Base-by-base conservation (phyloP, 2,329 filamentous ascomycete species). In the Neonectria punicea region DNA sequence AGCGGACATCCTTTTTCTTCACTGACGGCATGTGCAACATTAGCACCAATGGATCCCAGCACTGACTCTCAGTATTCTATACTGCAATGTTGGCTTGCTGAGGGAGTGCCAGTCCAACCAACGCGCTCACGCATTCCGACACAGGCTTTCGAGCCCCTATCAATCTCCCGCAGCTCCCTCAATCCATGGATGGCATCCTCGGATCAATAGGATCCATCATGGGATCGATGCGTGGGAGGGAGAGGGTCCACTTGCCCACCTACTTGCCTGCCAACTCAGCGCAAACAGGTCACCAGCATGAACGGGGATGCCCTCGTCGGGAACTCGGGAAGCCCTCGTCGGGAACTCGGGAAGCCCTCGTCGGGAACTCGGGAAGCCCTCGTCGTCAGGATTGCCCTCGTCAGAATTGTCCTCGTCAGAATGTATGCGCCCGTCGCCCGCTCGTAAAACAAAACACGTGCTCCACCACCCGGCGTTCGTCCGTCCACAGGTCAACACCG, bases 161-260 rank as follows among this genome's bases (percentile, higher is more conserved):
- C 59, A 63, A 61, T 61, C 63, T 66, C 57, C 47, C 49, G 53
- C 16, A 13, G 30, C 39, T 34, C 32, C 32, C 53, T 44, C 43
- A 34, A n/a, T 50, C 41, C 43, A 57, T 36, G 44, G 54, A 43
- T 67, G 57, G 63, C 58, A 61, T 61, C 32, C 61, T 32, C 49
- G 43, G 62, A 71, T 72, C 63, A 64, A 30, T 20, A 50, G 30
- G 58, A 53, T 54, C 58, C 43, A 50, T 32, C 56, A 51, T 18
- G 22, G 46, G 28, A 10, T 16, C 20, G 51, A 43, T 53, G 14
- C 43, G n/a, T 10, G 50, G 58, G 22, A 54, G 32, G 20, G 20
- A 36, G 22, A 32, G 46, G 56, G 46, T 16, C 46, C 46, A 50
- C 25, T 18, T 28, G 49, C 49, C 30, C 11, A 34, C 18, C 32